Evolutionary conservation across 306 rosid genomes (phyloP).

Genomic region (Prosopis cineraria): DNA sequence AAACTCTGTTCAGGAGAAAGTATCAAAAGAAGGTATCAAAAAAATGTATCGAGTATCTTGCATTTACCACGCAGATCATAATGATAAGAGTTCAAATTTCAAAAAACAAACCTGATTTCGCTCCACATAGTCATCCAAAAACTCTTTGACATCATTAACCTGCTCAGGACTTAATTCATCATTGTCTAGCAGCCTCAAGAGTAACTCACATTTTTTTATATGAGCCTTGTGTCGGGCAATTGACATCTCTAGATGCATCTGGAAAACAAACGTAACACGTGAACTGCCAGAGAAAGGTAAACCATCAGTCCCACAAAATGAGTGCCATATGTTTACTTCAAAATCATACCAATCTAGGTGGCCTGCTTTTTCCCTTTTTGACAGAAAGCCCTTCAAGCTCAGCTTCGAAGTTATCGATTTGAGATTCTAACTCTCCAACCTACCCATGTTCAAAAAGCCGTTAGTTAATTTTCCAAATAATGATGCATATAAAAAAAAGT

Average conservation of each 20-base stretch:
- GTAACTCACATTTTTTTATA: constrained; percentile 77
- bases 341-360: constrained; percentile 73
- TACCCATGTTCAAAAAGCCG: constrained; percentile 28
- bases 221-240: constrained; percentile 88
- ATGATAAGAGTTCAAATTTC: background rate
- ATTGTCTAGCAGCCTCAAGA: constrained; percentile 82
- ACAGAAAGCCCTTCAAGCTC: constrained; percentile 80
- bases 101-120: constrained; percentile 73
- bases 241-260: constrained; percentile 79
- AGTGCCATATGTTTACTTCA: constrained; percentile 18
- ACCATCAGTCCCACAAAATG: constrained; percentile 19
- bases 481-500: background rate
- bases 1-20: background rate
- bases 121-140: constrained; percentile 83
- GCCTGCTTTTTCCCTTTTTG: constrained; percentile 78
- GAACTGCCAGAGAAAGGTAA: constrained; percentile 28
- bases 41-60: background rate
- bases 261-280: constrained; percentile 34
- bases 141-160: constrained; percentile 84
- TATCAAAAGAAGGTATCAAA: background rate
- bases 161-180: constrained; percentile 91
- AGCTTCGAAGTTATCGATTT: constrained; percentile 86
- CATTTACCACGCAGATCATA: background rate
- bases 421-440: constrained; percentile 84
- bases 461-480: constrained; percentile 12